Percentiles rank a stretch among this genome's conserved stretches.
Conservation (phyloP, 208 protist genomes). For the Leishmania braziliensis region DNA sequence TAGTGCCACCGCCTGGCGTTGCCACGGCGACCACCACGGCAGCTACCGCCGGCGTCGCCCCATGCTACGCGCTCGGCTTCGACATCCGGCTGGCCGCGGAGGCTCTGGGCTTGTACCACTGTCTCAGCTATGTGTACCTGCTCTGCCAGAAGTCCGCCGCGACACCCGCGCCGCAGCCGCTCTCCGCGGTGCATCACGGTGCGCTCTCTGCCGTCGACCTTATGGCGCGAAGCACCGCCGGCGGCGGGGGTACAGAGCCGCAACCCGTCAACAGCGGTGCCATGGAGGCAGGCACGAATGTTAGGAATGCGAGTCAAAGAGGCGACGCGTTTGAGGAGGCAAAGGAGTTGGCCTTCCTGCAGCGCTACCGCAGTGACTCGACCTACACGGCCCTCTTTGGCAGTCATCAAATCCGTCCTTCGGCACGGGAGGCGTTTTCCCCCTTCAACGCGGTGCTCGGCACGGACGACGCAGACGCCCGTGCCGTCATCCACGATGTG, state of each 20-base stretch:
- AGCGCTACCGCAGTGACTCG: constrained; percentile 1
- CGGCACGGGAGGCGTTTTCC: not conserved
- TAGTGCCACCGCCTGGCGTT: not conserved
- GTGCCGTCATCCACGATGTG: not conserved
- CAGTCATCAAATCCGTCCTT: not conserved
- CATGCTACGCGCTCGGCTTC: constrained; percentile 13
- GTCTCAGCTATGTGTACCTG: constrained; percentile 24
- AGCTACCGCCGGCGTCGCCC: not conserved
- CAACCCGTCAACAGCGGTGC: not conserved
- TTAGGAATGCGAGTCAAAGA: not conserved
- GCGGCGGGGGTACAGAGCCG: not conserved
- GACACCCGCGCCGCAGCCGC: not conserved
- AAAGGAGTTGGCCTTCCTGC: constrained; percentile 6
- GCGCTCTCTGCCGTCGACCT: not conserved
- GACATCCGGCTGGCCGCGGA: constrained; percentile 22
- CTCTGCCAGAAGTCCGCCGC: constrained; percentile 12
- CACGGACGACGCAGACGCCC: not conserved
- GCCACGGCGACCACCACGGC: not conserved
- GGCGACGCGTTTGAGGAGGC: not conserved
- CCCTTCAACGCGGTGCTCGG: not conserved
- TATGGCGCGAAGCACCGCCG: not conserved
- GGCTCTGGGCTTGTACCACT: constrained; percentile 27
- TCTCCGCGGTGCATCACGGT: not conserved
- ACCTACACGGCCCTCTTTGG: constrained; percentile 1
- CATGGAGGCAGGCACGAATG: not conserved